Base-by-base conservation (phyloP, 2,329 filamentous ascomycete genomes). In the Neopestalotiopsis sp. region DNA sequence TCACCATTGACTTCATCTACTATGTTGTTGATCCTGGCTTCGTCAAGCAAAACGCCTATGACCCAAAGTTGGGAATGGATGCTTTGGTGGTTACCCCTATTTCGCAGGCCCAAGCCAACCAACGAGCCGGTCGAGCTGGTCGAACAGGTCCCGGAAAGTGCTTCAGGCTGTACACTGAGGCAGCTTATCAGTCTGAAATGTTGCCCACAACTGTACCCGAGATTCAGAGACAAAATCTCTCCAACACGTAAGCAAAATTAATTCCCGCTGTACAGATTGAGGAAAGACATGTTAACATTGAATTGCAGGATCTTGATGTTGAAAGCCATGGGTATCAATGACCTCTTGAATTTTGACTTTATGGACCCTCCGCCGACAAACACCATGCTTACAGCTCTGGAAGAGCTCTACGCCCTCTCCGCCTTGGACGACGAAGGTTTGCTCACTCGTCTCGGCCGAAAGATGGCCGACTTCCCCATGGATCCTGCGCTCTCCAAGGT, bases 401-500 rank as follows among this genome's bases (percentile, higher is more conserved):
- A 99, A 81, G 96, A 98, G 78, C 86, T 99, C 0, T 99, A 99
- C 77, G 94, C 94, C 0, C 84, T 99, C 12, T 94, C 92, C 3
- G 95, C 95, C 0, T 86, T 99, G 0, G 96, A 99, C 72, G 95
- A 99, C 75, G 96, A 99, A 86, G 96, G 96, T 14, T 86, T 99
- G 0, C 84, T 99, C 2, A 99, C 96, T 0, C 90, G 96, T 6
- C 87, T 97, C 1, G 96, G 96, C 7, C 90, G 96, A 60, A 97
- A 98, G 79, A 98, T 99, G 95, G 95, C 96, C 12, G 95, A 99
- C 77, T 98, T 98, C 79, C 96, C 96, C 0, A 98, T 98, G 94
- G 95, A 98, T 68, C 96, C 96, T 0, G 90, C 94, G 0, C 86
- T 98, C 0, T 93, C 95, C 66, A 99, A 98, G 80, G 91, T 94